Percentiles rank a stretch among this genome's conserved stretches.
Evolutionary conservation across 257 asterid genomes (phyloP).

Genomic region (Solanum sitiens): DNA sequence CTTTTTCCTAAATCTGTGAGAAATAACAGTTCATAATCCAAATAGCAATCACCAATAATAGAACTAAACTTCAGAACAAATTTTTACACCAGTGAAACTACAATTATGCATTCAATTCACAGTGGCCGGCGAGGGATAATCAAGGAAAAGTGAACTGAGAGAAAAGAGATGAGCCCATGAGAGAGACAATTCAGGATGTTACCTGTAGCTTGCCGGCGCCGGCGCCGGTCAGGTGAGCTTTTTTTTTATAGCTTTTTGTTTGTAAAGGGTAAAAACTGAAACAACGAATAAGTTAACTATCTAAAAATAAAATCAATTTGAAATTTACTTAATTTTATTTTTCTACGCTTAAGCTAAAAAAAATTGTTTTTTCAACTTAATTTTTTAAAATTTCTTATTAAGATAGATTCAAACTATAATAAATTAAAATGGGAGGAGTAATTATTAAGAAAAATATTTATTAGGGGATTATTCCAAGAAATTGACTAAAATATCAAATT

Average conservation of each 20-base stretch:
- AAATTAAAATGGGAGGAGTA: neutral
- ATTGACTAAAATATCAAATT: neutral
- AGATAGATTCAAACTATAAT: neutral
- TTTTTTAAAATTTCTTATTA: too few relatives aligned
- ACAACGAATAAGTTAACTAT: too few relatives aligned
- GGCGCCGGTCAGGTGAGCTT: neutral
- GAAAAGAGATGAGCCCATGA: too few relatives aligned
- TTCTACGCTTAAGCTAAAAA: neutral
- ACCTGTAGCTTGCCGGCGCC: neutral
- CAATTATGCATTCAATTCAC: neutral
- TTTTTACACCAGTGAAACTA: neutral
- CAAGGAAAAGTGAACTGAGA: too few relatives aligned
- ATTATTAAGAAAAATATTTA: neutral
- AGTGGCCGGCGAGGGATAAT: neutral
- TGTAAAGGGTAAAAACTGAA: neutral
- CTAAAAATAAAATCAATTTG: too few relatives aligned
- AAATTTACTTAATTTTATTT: too few relatives aligned
- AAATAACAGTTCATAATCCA: neutral
- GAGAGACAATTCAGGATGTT: neutral
- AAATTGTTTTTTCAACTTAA: rapidly evolving
- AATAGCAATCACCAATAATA: neutral
- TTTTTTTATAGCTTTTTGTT: neutral
- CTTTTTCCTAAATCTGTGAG: neutral
- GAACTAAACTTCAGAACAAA: neutral
- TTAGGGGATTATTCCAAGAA: neutral